Evolutionary conservation across 1,284 basidiomycete genomes (phyloP), one percentile per base, ranked within the genome.

Genomic region (Pascua guehoae): DNA sequence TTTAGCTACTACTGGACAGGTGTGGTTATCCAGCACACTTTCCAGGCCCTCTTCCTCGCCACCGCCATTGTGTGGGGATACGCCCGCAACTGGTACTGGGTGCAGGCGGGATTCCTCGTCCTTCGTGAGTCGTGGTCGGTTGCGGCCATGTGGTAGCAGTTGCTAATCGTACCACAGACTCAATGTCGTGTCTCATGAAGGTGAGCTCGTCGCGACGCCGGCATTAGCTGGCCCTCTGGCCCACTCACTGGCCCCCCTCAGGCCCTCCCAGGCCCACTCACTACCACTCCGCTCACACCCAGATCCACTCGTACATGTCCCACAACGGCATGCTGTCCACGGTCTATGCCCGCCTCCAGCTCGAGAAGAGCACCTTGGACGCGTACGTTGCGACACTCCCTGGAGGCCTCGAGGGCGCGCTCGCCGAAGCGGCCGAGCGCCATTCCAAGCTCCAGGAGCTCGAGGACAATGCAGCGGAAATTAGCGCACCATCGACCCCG

Each of bases 81-180:
- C 43, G 70, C 75, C 42, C 87, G 90, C 53, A 83, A 92, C 65
- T 98, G 93, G 94, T 92, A 91, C 41, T 97, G 95, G 94, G 94
- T 98, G 1, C 95, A 98, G 75, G 91, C 91, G 0, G 94, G 94
- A 9, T 98, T 93, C 78, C 81, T 98, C 52, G 94, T 92, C 0
- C 78, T 98, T n/a, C 95, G 74, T 76, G 61, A 72, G 74, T 70
- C 2, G 2, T 14, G 2, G 18, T 41, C 14, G 12, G 7, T 41
- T 24, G 43, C 10, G 36, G 14, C 9, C 1, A 17, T 16, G 24
- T 32, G 24, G 24, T 32, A 14, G 32, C 24, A 8, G 11, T 24
- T 12, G 39, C 41, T 14, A 17, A 24, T 47, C 15, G 47, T 57
- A 58, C 15, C 11, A 0, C 56, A 76, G 74, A 78, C 47, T 63